Evolutionary conservation across 75 land plant genomes (phyloP).

Genomic region (Isoetes taiwanensis): DNA sequence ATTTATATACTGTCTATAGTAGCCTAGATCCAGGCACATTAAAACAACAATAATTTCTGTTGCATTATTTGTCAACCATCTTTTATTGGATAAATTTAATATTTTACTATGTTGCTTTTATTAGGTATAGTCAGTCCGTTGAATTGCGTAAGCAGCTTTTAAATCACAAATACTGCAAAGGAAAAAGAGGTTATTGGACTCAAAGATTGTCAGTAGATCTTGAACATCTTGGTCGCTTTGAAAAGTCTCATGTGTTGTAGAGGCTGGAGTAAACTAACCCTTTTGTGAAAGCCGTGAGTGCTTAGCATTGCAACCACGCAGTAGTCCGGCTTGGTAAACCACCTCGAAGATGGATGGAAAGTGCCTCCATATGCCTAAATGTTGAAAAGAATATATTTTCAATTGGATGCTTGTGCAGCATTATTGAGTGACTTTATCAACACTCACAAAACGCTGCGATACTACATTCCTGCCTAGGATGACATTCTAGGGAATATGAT

Average conservation of each 20-base stretch:
- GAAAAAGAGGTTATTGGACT: constrained; percentile 87
- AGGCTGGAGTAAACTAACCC: constrained; percentile 51
- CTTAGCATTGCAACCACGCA: constrained; percentile 69
- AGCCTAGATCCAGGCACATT: too few species aligned
- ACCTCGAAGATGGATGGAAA: constrained; percentile 77
- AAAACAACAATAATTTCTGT: too few species aligned
- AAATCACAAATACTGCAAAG: constrained; percentile 24
- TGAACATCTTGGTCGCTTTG: constrained; percentile 55
- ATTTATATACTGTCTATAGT: too few species aligned
- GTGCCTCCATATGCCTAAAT: constrained; percentile 53
- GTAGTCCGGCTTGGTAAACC: constrained; percentile 75
- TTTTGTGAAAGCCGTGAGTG: constrained; percentile 76
- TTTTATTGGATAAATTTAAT: background rate
- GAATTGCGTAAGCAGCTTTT: constrained; percentile 45
- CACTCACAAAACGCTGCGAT: too few species aligned
- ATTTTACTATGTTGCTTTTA: background rate
- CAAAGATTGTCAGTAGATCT: constrained; percentile 71
- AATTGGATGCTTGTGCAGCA: too few species aligned
- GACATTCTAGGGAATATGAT: too few species aligned
- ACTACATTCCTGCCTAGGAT: too few species aligned
- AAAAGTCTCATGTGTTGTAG: constrained; percentile 66
- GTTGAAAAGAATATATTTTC: constrained; percentile 37
- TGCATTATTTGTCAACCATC: too few species aligned
- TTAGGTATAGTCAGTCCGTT: constrained; percentile 66
- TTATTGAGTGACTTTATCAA: too few species aligned